Conservation (phyloP, 176 grass and related monocot species). For the Triticum turgidum region DNA sequence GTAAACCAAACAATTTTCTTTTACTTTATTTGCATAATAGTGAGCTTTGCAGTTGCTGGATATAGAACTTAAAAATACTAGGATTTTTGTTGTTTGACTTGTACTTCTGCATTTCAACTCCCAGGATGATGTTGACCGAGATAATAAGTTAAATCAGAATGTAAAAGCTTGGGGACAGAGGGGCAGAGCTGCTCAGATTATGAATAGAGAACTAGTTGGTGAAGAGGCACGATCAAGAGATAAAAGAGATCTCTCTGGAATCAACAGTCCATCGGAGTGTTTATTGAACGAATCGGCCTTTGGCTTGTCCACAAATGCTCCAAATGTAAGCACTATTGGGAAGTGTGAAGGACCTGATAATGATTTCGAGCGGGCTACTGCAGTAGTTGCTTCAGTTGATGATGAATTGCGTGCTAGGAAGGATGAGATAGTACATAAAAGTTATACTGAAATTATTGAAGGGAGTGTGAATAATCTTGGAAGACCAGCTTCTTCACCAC, state of each 20-base stretch:
- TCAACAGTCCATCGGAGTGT: constrained; percentile 7
- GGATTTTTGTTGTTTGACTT: neutral
- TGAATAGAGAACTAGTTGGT: constrained; percentile 33
- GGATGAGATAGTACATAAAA: constrained; percentile 32
- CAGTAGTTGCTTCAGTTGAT: constrained; percentile 18
- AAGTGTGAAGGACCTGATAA: constrained; percentile 38
- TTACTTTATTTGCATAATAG: neutral
- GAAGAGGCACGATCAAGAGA: constrained; percentile 28
- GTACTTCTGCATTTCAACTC: constrained; percentile 35
- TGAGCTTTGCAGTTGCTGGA: constrained; percentile 5
- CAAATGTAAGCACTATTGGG: constrained; percentile 10
- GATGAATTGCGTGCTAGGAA: constrained; percentile 3
- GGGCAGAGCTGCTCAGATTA: constrained; percentile 18
- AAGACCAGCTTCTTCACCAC: constrained; percentile 19
- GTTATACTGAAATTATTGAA: constrained; percentile 21
- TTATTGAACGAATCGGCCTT: constrained; percentile 17
- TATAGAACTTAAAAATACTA: neutral
- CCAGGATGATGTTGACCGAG: constrained; percentile 39
- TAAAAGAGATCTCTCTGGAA: constrained; percentile 14
- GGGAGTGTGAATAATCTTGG: constrained; percentile 24
- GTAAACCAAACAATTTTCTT: constrained; percentile 25
- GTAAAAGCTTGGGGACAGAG: constrained; percentile 34
- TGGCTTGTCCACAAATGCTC: constrained; percentile 28
- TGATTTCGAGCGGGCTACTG: constrained; percentile 15
- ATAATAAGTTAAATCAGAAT: constrained; percentile 28